These are phyloP conservation scores for Boeremia exigua DNA, from an alignment of 2,329 filamentous ascomycete genomes.

Conservation along the genomic window DNA sequence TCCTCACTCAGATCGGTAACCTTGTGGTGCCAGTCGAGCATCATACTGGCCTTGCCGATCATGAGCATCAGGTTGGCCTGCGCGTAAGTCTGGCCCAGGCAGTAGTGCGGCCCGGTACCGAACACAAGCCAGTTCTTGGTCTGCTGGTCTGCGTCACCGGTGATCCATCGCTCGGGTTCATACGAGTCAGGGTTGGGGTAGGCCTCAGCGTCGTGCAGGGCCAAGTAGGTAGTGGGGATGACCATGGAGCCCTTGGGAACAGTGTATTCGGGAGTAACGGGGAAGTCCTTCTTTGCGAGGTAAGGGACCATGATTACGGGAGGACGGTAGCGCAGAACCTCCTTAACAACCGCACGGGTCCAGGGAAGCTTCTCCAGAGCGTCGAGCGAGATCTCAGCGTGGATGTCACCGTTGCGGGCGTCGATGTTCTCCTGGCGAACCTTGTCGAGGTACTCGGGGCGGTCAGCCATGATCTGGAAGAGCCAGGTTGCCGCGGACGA, in stretches of 20 bases:
- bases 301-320: slow-evolving; percentile 98
- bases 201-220: slow-evolving; percentile 89
- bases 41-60: slow-evolving; percentile 86
- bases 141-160: slow-evolving; percentile 85
- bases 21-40: slow-evolving; percentile 89
- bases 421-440: slow-evolving; percentile 89
- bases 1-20: slow-evolving; percentile 84
- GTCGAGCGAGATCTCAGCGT: slow-evolving; percentile 77
- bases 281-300: slow-evolving; percentile 92
- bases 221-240: slow-evolving; percentile 87
- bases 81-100: slow-evolving; percentile 90
- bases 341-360: slow-evolving; percentile 84
- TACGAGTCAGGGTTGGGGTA: slow-evolving; percentile 83
- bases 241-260: slow-evolving; percentile 95
- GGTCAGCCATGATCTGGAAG: slow-evolving; percentile 92
- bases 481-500: slow-evolving; percentile 93
- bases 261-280: slow-evolving; percentile 86
- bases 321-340: slow-evolving; percentile 77
- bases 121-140: slow-evolving; percentile 98
- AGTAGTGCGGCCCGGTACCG: slow-evolving; percentile 95
- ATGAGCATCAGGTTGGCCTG: slow-evolving; percentile 86
- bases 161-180: slow-evolving; percentile 67
- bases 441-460: slow-evolving; percentile 88
- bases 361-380: slow-evolving; percentile 87
- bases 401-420: slow-evolving; percentile 74